These are phyloP conservation scores for Quercus cerris DNA, from an alignment of 306 rosid genomes.

Conservation along the genomic window DNA sequence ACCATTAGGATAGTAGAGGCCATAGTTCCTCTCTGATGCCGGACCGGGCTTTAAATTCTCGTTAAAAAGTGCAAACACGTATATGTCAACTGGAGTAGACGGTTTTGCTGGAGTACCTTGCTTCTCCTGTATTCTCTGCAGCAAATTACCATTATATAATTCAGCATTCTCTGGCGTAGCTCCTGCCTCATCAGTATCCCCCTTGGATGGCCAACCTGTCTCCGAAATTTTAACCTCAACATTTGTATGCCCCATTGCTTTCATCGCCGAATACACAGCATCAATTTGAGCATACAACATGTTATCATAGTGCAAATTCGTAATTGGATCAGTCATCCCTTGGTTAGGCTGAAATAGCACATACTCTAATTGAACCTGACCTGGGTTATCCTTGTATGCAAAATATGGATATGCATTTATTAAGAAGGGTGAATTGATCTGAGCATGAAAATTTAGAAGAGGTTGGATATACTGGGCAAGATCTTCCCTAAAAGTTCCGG, in stretches of 20 bases:
- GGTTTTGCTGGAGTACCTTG: constrained; percentile 85
- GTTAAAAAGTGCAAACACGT: constrained; percentile 81
- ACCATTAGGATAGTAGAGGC: constrained; percentile 81
- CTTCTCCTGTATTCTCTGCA: constrained; percentile 45
- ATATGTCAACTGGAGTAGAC: constrained; percentile 62
- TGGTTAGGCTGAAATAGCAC: constrained; percentile 70
- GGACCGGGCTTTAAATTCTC: constrained; percentile 79
- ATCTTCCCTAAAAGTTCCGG: constrained; percentile 53
- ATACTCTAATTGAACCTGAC: constrained; percentile 45
- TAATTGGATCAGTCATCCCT: constrained; percentile 60
- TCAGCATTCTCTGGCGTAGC: constrained; percentile 71
- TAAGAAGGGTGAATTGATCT: constrained; percentile 59
- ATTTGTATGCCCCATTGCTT: constrained; percentile 55
- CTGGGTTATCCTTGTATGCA: constrained; percentile 71
- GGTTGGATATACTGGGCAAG: constrained; percentile 54
- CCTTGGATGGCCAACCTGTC: constrained; percentile 93
- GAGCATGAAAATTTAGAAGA: constrained; percentile 50
- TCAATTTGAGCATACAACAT: constrained; percentile 91
- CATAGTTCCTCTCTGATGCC: constrained; percentile 82
- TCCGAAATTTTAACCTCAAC: constrained; percentile 73
- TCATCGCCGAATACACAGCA: constrained; percentile 78
- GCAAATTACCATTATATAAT: constrained; percentile 63
- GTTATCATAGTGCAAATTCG: constrained; percentile 75
- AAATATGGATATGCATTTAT: constrained; percentile 81
- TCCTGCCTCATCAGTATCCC: constrained; percentile 66